A percentile compares a stretch with the other conserved stretches of the same genome.
These are phyloP conservation scores for Kuraishia borneana DNA, from an alignment of 805 yeast species.

Conservation along the genomic window DNA sequence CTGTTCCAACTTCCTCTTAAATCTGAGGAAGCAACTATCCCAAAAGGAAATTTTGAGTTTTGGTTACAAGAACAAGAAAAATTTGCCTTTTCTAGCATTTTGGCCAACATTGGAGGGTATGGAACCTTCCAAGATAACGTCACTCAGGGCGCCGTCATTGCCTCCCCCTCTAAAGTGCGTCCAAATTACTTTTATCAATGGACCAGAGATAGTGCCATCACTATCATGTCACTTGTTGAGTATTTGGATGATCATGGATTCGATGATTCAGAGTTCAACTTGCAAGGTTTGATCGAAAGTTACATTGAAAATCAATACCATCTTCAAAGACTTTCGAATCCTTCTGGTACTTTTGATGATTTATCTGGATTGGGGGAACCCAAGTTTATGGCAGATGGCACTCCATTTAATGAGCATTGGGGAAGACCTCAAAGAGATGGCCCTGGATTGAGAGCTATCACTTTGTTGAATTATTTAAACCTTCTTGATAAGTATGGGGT, in stretches of 20 bases:
- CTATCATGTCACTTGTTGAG: constrained; percentile 54
- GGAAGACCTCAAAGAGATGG: constrained; percentile 97
- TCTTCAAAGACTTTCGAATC: constrained; percentile 59
- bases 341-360: constrained; percentile 49
- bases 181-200: constrained; percentile 89
- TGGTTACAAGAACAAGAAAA: constrained; percentile 38
- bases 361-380: constrained; percentile 79
- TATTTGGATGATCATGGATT: constrained; percentile 31
- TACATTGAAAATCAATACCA: constrained; percentile 48
- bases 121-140: constrained; percentile 24
- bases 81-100: constrained; percentile 31
- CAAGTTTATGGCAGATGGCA: constrained; percentile 60
- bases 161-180: constrained; percentile 59
- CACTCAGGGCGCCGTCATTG: constrained; percentile 64
- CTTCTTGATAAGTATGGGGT: constrained; percentile 22
- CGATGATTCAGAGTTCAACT: constrained; percentile 10
- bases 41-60: constrained; percentile 25
- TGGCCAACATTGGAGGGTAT: constrained; percentile 46
- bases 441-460: constrained; percentile 69
- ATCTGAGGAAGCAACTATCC: too few species aligned
- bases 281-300: constrained; percentile 29
- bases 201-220: constrained; percentile 84
- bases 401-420: constrained; percentile 60
- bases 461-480: constrained; percentile 46
- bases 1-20: too few species aligned